Base-by-base conservation (phyloP, 2,329 filamentous ascomycete species). In the Diaporthe sp. region DNA sequence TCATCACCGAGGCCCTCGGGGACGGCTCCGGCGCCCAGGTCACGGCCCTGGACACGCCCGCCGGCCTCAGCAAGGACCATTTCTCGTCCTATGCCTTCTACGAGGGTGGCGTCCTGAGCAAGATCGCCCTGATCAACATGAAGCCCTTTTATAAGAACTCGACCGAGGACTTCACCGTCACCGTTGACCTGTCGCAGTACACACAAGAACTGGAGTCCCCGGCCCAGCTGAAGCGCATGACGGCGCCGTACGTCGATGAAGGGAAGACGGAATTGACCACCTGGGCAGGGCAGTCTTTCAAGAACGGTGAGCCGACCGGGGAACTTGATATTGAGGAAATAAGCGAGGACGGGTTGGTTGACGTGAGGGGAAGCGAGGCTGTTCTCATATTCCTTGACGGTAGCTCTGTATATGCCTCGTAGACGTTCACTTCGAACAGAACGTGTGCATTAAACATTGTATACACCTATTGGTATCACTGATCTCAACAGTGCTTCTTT, bases 211-310 rank as follows among this genome's bases (percentile, higher is more conserved):
- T 70, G 49, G 49, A 70, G 4, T 55, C 49, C 9, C 65, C 65
- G 49, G 65, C 65, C 15, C 65, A 42, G 65, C 49, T 70, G 31
- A 70, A 70, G n/a, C 65, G 65, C n/a, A 70, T 70, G 65, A 70
- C 65, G 8, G 65, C 65, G 15, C 65, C 65, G 4, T 19, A 70
- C 15, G 65, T 70, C 9, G 46, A 70, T 34, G 65, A 70, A 9
- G 34, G 46, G 2, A 70, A 55, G 65, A 70, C 65, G n/a, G 65
- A 70, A 42, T 13, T 22, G n/a, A 39, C 49, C n/a, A 70, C 65
- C 17, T 70, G 65, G 65, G 65, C 65, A 12, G 65, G 65, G 5
- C 65, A 70, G 65, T 70, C 65, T 37, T 70, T 70, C 9, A 70
- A 70, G 49, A 70, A 70, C 17, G 65, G 65, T 15, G 34, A 28